A percentile compares a stretch with the other conserved stretches of the same genome.
phyloP scores from a whole-genome alignment of 108 stramenopile genomes.

The Nitzschia palea region DNA sequence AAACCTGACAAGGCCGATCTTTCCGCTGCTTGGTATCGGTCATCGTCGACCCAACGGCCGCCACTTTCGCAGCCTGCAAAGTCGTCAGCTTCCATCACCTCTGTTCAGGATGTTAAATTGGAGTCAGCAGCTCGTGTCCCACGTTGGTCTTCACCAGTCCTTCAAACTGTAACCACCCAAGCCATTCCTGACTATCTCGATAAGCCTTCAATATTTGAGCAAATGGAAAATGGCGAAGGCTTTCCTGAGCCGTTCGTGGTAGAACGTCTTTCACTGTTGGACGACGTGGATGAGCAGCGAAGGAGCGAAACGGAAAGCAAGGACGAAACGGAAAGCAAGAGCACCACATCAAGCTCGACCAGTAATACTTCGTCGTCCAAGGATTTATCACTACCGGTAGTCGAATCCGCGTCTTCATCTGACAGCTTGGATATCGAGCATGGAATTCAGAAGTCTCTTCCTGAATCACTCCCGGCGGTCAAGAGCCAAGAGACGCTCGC shows the following conservation, averaged over 20 bases:
- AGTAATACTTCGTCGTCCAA: background rate
- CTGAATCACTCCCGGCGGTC: background rate
- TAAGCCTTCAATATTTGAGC: constrained; percentile 15
- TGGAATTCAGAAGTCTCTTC: background rate
- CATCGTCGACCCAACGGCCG: background rate
- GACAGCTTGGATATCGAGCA: background rate
- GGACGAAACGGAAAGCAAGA: no score
- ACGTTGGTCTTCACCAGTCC: constrained; percentile 2
- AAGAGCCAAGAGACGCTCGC: no score
- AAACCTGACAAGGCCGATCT: background rate
- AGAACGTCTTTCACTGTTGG: background rate
- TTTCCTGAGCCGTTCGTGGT: background rate
- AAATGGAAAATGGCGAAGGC: constrained; percentile 4
- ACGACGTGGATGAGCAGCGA: background rate
- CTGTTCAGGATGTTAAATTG: background rate
- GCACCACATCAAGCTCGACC: background rate
- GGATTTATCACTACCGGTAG: background rate
- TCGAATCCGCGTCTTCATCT: background rate
- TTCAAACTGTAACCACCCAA: constrained; percentile 4
- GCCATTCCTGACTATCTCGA: constrained; percentile 5
- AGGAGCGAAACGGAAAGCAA: background rate
- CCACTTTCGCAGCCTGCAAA: background rate
- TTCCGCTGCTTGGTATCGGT: constrained; percentile 6
- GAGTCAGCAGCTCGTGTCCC: background rate
- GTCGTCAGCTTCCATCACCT: background rate